Base-by-base conservation (phyloP, 805 yeast species). In the Myxozyma lipomycoides region DNA sequence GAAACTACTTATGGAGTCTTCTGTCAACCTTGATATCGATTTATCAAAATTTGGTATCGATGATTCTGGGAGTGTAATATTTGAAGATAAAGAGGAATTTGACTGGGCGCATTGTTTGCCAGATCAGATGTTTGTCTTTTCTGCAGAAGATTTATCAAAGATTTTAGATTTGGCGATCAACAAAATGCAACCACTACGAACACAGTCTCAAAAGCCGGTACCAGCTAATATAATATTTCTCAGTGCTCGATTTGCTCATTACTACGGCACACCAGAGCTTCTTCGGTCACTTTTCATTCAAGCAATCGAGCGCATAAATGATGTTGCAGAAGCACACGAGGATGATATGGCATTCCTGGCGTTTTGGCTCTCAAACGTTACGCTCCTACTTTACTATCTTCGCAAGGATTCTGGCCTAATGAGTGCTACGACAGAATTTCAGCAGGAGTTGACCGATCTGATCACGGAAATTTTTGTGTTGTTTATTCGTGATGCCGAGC, bases 341-440 rank as follows among this genome's bases (percentile, higher is more conserved):
- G 63, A 64, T 17, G 76, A 73, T 48, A 61, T 73, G 52, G 70
- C 72, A n/a, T 67, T 59, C 46, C 43, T 69, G 55, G 83, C 95
- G 45, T 91, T 88, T 65, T 93, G 98, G 98, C 76, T 93, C 34
- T 82, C 95, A 3, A 83, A 85, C 23, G 65, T 85, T 40, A 85
- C 86, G 52, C 82, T 86, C 58, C 69, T 91, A 45, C 82, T 84
- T 62, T 91, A 84, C 66, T 91, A 87, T 67, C 64, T 91, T 30
- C 71, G 79, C 39, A 80, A 85, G 54, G 93, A 84, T 62, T 67
- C 70, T 0, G 83, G 79, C 12, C 67, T 71, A 36, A 46, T 49
- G 10, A 56, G 45, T 18, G 67, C 64, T 19, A 64, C 73, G 18
- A 23, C 34, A 4, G 49, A 54, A 19, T 62, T 58, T 42, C 72